Evolutionary conservation across 805 yeast genomes (phyloP), one percentile per base, ranked within the genome.

Genomic region (Candida corydali): DNA sequence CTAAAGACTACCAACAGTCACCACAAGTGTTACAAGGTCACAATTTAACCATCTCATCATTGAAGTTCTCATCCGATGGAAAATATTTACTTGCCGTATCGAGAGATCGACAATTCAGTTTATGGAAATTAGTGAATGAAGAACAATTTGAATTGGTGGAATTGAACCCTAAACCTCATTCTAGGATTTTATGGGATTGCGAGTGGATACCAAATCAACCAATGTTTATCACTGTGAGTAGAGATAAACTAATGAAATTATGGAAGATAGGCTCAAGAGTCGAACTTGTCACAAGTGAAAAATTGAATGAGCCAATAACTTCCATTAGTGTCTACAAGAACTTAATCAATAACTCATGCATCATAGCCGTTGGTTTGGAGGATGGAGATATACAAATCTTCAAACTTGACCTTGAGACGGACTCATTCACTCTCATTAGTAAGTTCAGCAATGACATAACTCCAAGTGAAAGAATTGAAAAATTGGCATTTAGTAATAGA

Each of bases 131-230:
- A 40, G 53, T 61, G 17, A 61, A 52, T 11, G 53, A 61, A 22
- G 63, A 54, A 12, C 47, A 50, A 10, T 63, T 69, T 29, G 56
- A 57, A 15, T 73, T 75, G 42, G 55, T 60, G 14, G 57, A 76
- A 38, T 55, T 61, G 14, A 70, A 74, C 38, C 76, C 76, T 24
- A 86, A 83, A 55, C 96, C 96, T 0, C 99, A 94, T 54, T 59
- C 82, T 2, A 77, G 97, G 59, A 91, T 93, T 49, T 77, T 93
- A 29, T 94, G 98, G 98, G 98, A 93, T 62, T 81, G 91, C 54
- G 75, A 84, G 26, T 93, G 97, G 96, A 65, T 80, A 0, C 86
- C 88, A 4, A 10, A 14, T 6, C 41, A 50, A n/a, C 45, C 48
- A 9, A 55, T 56, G n/a, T 89, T 91, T 51, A 70, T 85, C 11